Evolutionary conservation across 306 rosid genomes (phyloP).

Genomic region (Oxytropis ochrocephala): DNA sequence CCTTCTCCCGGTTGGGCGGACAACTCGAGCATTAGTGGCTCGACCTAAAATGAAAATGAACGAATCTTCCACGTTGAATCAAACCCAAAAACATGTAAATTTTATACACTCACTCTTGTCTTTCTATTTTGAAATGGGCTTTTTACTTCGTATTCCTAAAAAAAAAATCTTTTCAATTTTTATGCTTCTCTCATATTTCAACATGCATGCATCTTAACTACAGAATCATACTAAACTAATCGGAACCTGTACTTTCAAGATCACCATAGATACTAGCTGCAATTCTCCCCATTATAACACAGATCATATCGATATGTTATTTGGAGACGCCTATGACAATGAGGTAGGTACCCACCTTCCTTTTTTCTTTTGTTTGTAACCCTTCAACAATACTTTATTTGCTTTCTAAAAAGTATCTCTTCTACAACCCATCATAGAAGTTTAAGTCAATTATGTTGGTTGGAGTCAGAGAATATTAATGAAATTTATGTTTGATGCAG

Average conservation of each 20-base stretch:
- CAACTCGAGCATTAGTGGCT: constrained; percentile 15
- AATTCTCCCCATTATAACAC: constrained; percentile 54
- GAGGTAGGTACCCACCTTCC: constrained; percentile 66
- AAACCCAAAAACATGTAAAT: constrained; percentile 21
- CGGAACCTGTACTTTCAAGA: constrained; percentile 50
- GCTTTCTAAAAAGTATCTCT: too few relatives aligned
- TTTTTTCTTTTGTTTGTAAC: too few relatives aligned
- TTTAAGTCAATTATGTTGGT: too few relatives aligned
- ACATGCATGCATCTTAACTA: too few relatives aligned
- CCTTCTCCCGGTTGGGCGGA: constrained; percentile 14
- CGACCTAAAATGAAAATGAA: constrained; percentile 37
- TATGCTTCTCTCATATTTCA: too few relatives aligned
- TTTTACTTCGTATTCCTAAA: too few relatives aligned
- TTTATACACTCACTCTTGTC: background rate
- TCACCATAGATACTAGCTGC: constrained; percentile 62
- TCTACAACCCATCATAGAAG: too few relatives aligned
- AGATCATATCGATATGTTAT: constrained; percentile 54
- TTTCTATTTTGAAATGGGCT: too few relatives aligned
- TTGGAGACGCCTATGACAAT: constrained; percentile 72
- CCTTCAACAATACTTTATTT: too few relatives aligned
- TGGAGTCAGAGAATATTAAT: too few relatives aligned
- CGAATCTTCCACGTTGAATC: constrained; percentile 33
- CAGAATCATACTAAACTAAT: constrained; percentile 24
- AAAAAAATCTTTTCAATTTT: too few relatives aligned
- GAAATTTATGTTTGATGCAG: too few relatives aligned